Percentiles rank a stretch among this genome's conserved stretches.
Evolutionary conservation across 1,284 basidiomycete species (phyloP).

Genomic region (Coniferiporia weirii): DNA sequence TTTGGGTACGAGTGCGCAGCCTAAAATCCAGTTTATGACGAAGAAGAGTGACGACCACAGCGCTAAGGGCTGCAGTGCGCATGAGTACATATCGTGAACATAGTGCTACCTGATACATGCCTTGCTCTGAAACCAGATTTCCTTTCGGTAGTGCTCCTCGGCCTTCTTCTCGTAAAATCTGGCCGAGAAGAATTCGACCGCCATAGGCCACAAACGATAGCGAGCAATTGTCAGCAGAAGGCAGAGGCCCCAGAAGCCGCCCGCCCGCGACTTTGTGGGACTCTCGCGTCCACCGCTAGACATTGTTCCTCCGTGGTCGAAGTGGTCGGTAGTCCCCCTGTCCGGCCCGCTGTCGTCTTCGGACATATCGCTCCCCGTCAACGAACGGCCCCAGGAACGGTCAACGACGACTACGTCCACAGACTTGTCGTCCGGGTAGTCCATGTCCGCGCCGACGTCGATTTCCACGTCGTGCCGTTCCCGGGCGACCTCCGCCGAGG

Average conservation of each 20-base stretch:
- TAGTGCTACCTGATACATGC: constrained; percentile 22
- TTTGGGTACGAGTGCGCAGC: constrained; percentile 43
- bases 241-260: constrained; percentile 29
- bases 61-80: constrained; percentile 41
- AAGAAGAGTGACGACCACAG: constrained; percentile 63
- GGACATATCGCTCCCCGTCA: constrained; percentile 46
- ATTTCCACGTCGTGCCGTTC: constrained; percentile 22
- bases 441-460: constrained; percentile 27
- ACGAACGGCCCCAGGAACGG: constrained; percentile 49
- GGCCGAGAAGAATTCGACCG: constrained; percentile 48
- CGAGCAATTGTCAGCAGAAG: constrained; percentile 31
- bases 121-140: constrained; percentile 49
- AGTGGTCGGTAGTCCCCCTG: constrained; percentile 36
- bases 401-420: constrained; percentile 73
- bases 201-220: constrained; percentile 37
- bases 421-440: constrained; percentile 30
- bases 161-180: constrained; percentile 53
- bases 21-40: constrained; percentile 66
- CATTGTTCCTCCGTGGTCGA: constrained; percentile 21
- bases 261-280: constrained; percentile 22
- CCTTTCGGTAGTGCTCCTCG: constrained; percentile 52
- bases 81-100: background rate
- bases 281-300: constrained; percentile 33
- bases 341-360: constrained; percentile 40
- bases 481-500: background rate